Evolutionary conservation across 2,329 filamentous ascomycete species (phyloP).

Genomic region (Fusarium sp.): DNA sequence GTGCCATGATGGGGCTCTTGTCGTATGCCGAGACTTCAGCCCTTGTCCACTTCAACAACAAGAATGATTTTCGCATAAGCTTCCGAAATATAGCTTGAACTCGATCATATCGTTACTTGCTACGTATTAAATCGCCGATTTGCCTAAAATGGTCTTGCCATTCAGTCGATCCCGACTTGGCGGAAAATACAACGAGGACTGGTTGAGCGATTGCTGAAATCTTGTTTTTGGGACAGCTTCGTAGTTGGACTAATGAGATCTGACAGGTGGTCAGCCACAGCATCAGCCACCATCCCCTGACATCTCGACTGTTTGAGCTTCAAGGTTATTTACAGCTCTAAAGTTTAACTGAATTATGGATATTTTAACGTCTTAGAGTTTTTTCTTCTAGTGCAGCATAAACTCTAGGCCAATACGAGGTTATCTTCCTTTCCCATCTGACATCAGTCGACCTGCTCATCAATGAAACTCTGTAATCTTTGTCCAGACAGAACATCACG

Average conservation of each 20-base stretch:
- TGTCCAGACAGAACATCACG: background rate
- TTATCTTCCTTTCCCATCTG: background rate
- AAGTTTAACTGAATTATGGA: conserved; percentile 1
- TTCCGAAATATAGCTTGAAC: background rate
- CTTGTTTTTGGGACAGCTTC: background rate
- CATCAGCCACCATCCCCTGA: background rate
- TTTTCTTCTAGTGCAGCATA: background rate
- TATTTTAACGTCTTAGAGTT: background rate
- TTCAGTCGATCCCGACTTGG: background rate
- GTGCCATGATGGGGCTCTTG: background rate
- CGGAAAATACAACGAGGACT: background rate
- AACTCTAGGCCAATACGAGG: background rate
- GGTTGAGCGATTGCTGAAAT: background rate
- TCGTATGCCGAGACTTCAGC: conserved; percentile 13
- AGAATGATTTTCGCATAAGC: background rate
- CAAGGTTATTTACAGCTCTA: conserved; percentile 9
- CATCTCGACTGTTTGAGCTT: background rate
- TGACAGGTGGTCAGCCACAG: background rate
- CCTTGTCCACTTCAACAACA: background rate
- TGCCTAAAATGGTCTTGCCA: accelerated
- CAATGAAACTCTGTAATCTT: background rate
- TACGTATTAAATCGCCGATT: background rate
- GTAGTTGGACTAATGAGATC: background rate
- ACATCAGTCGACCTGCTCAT: background rate
- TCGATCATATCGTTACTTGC: background rate